phyloP scores from a whole-genome alignment of 495 filamentous ascomycete genomes.

The Tuber borchii region DNA sequence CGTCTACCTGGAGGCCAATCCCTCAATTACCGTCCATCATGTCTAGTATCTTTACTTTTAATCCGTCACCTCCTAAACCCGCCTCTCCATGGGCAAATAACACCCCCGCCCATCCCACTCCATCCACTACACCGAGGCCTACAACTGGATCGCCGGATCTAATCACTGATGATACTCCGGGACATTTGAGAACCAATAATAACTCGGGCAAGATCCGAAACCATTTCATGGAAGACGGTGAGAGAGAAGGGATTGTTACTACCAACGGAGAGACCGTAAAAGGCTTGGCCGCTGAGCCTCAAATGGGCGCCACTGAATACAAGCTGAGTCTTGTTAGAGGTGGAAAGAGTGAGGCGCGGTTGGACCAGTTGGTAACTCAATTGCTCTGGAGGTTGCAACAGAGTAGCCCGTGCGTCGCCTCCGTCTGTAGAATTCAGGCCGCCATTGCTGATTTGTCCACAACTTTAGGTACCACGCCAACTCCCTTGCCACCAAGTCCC shows the following conservation, averaged over 20 bases:
- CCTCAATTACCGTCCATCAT: conserved; percentile 48
- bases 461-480: conserved; percentile 33
- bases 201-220: conserved; percentile 39
- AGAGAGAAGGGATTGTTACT: conserved; percentile 50
- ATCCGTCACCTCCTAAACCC: conserved; percentile 77
- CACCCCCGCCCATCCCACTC: conserved; percentile 27
- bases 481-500: conserved; percentile 47
- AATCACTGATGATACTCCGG: conserved; percentile 38
- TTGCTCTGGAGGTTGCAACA: conserved; percentile 92
- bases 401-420: conserved; percentile 72
- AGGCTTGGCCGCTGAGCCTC: conserved; percentile 74
- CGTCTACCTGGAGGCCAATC: not conserved
- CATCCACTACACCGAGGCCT: conserved; percentile 20
- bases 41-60: conserved; percentile 94
- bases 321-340: conserved; percentile 88
- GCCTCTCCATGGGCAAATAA: conserved; percentile 69
- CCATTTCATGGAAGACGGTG: conserved; percentile 38
- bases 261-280: conserved; percentile 64
- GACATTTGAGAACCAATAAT: conserved; percentile 43
- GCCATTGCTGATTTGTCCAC: conserved; percentile 52
- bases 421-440: conserved; percentile 53
- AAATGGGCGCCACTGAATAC: conserved; percentile 91
- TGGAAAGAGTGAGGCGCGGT: conserved; percentile 65
- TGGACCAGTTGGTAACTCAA: conserved; percentile 90
- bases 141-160: conserved; percentile 9